Evolutionary conservation across 306 rosid species (phyloP).

Genomic region (Sphenostylis stenocarpa): DNA sequence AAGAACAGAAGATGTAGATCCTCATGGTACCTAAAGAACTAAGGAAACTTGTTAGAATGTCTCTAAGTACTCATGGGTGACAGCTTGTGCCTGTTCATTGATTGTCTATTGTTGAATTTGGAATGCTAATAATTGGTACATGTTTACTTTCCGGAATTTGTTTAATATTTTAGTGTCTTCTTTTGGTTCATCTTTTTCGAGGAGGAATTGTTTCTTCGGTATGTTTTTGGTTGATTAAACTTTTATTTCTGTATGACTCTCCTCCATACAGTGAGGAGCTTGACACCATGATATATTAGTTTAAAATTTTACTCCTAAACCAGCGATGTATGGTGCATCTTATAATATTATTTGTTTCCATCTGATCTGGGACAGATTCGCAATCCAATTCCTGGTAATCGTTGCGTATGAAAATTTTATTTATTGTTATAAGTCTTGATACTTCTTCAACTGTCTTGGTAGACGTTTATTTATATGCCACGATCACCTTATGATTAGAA

Average conservation of each 20-base stretch:
- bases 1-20: background rate
- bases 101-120: background rate
- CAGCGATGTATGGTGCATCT: conserved; percentile 42
- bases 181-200: background rate
- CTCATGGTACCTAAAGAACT: background rate
- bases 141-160: conserved; percentile 13
- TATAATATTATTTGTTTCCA: conserved; percentile 38
- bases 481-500: background rate
- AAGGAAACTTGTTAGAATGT: background rate
- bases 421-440: conserved; percentile 23
- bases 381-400: conserved; percentile 90
- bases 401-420: conserved; percentile 27
- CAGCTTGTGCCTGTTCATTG: background rate
- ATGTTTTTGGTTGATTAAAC: background rate
- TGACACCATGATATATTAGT: background rate
- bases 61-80: background rate
- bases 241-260: background rate
- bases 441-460: conserved; percentile 22
- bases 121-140: background rate
- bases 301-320: background rate
- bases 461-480: conserved; percentile 6
- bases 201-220: background rate
- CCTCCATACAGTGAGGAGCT: background rate
- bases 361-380: conserved; percentile 86
- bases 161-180: background rate